A percentile compares a stretch with the other conserved stretches of the same genome.
These are phyloP conservation scores for Aspergillus sp. DNA, from an alignment of 2,329 filamentous ascomycete genomes.

Conservation along the genomic window DNA sequence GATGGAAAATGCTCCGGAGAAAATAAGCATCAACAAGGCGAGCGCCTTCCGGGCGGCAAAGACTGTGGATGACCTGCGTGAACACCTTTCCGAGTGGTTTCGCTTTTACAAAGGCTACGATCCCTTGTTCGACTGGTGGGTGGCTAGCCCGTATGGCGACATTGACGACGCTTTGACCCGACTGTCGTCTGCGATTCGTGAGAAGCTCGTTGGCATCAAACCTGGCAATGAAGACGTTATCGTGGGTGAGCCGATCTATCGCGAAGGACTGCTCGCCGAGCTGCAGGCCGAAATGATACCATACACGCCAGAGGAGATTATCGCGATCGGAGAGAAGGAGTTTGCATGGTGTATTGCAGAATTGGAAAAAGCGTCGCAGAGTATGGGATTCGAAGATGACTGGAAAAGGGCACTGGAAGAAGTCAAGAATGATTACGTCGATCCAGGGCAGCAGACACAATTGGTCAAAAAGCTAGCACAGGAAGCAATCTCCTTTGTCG, in stretches of 20 bases:
- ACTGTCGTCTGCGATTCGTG: not conserved
- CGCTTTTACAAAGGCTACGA: slow-evolving; percentile 57
- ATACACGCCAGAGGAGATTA: not conserved
- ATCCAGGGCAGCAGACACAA: slow-evolving; percentile 54
- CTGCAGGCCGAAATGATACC: not conserved
- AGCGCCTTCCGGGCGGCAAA: slow-evolving; percentile 21
- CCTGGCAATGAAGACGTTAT: not conserved
- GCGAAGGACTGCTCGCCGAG: not conserved
- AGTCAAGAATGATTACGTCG: slow-evolving; percentile 56
- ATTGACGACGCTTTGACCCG: slow-evolving; percentile 34
- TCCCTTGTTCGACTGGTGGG: slow-evolving; percentile 60
- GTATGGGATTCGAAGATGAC: slow-evolving; percentile 49
- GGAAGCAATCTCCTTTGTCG: slow-evolving; percentile 56
- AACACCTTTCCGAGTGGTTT: slow-evolving; percentile 49
- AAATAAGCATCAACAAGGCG: not conserved
- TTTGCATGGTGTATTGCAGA: slow-evolving; percentile 54
- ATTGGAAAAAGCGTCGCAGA: slow-evolving; percentile 52
- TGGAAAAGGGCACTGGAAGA: slow-evolving; percentile 57
- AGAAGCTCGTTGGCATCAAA: not conserved
- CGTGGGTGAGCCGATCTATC: not conserved
- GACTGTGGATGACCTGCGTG: slow-evolving; percentile 42
- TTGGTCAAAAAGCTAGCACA: slow-evolving; percentile 53
- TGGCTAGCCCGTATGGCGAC: slow-evolving; percentile 44
- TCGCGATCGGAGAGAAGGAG: not conserved
- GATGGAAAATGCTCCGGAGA: not conserved